A percentile compares a stretch with the other conserved stretches of the same genome.
Conservation (phyloP, 306 rosid genomes). For the Casuarina cunninghamiana region DNA sequence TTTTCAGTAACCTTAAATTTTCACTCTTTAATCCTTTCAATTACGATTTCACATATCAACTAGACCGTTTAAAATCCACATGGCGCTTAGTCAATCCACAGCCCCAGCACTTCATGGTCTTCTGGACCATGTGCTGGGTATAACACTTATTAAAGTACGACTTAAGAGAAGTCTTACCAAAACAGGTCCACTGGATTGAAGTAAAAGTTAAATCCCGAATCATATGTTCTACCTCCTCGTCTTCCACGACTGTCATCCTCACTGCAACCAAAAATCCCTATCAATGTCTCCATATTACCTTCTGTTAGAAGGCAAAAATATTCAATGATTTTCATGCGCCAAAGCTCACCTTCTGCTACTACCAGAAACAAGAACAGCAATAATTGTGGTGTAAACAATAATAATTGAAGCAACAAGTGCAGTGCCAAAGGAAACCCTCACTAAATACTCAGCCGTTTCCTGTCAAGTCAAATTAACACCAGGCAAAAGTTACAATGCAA, state of each 20-base stretch:
- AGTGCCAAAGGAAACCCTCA: slow-evolving; percentile 95
- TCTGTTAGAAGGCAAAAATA: neutral
- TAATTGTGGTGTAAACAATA: slow-evolving; percentile 89
- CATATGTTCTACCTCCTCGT: slow-evolving; percentile 83
- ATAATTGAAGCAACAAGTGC: slow-evolving; percentile 90
- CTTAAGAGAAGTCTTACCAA: slow-evolving; percentile 54
- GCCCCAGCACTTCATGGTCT: neutral
- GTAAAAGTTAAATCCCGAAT: slow-evolving; percentile 76
- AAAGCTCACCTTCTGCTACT: slow-evolving; percentile 75
- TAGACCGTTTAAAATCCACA: neutral
- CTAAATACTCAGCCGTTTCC: slow-evolving; percentile 79
- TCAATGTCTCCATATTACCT: slow-evolving; percentile 25
- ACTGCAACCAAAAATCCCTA: slow-evolving; percentile 45
- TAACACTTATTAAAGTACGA: slow-evolving; percentile 12
- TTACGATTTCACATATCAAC: neutral
- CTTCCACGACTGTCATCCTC: slow-evolving; percentile 93
- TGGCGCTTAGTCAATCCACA: neutral
- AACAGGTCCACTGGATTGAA: slow-evolving; percentile 75
- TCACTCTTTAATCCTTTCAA: neutral
- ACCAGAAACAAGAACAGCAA: slow-evolving; percentile 77
- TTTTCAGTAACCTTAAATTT: neutral
- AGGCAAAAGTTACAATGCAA: slow-evolving; percentile 13
- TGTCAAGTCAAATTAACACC: slow-evolving; percentile 38
- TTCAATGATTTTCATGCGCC: slow-evolving; percentile 3
- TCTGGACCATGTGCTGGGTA: neutral